A percentile compares a stretch with the other conserved stretches of the same genome.
These are phyloP conservation scores for Tinospora cordifolia DNA, from an alignment of 164 flowering plant genomes.

Conservation along the genomic window DNA sequence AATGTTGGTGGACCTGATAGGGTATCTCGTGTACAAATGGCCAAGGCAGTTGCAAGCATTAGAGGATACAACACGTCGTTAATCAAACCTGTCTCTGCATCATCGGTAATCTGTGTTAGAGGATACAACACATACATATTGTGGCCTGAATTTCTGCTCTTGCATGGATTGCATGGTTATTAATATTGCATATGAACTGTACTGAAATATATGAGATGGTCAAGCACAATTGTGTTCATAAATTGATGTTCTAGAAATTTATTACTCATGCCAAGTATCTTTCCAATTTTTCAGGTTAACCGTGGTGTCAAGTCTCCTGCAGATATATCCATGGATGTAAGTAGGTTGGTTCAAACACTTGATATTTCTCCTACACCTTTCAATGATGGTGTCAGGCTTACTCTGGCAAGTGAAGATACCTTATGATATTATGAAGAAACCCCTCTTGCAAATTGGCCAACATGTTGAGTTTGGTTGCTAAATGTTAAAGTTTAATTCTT, in stretches of 20 bases:
- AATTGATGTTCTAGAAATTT: not conserved
- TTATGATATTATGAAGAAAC: conserved; percentile 13
- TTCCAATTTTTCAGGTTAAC: conserved; percentile 43
- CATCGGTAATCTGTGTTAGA: too few species aligned
- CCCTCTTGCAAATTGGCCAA: not conserved
- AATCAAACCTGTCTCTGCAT: conserved; percentile 64
- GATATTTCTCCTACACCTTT: conserved; percentile 45
- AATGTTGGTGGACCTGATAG: conserved; percentile 90
- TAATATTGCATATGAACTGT: too few species aligned
- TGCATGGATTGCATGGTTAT: too few species aligned
- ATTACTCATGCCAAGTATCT: not conserved
- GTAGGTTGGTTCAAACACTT: conserved; percentile 46
- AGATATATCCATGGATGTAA: conserved; percentile 85
- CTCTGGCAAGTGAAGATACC: conserved; percentile 32
- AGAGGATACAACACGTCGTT: conserved; percentile 55
- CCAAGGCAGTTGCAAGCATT: conserved; percentile 64
- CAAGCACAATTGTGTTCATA: not conserved
- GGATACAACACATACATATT: too few species aligned
- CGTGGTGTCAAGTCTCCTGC: conserved; percentile 85
- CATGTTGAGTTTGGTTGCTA: too few species aligned
- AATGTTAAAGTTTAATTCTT: too few species aligned
- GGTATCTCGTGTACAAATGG: conserved; percentile 82
- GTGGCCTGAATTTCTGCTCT: too few species aligned
- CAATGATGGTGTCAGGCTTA: conserved; percentile 58
- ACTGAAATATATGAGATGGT: not conserved